Conservation (phyloP, 2,329 filamentous ascomycete species). For the Laburnicola sp. region DNA sequence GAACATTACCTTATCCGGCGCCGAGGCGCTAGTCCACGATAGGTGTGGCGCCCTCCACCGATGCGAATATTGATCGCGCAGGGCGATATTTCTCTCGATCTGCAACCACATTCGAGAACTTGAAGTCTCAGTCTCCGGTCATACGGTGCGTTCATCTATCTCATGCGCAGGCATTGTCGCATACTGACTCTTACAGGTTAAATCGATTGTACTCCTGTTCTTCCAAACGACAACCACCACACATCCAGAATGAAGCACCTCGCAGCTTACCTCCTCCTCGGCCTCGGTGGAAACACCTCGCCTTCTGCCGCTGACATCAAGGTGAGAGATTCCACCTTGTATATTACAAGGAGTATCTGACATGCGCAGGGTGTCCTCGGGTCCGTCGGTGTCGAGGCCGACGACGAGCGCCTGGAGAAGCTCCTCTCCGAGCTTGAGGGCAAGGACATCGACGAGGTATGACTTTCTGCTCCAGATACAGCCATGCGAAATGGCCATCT, state of each 20-base stretch:
- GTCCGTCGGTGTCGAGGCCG: constrained; percentile 93
- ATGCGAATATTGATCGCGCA: constrained; percentile 16
- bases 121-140: constrained; percentile 99
- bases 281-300: constrained; percentile 86
- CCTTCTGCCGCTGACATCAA: constrained; percentile 81
- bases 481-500: constrained; percentile 40
- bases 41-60: constrained; percentile 14
- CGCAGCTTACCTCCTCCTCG: constrained; percentile 97
- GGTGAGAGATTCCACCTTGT: constrained; percentile 17
- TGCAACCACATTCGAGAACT: constrained; percentile 63
- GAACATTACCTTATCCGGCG: constrained; percentile 16
- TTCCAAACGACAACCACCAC: constrained; percentile 25
- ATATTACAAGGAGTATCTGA: neutral
- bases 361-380: constrained; percentile 74
- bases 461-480: constrained; percentile 37
- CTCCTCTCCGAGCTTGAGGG: constrained; percentile 88
- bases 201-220: constrained; percentile 99
- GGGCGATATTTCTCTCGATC: constrained; percentile 35
- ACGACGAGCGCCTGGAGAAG: constrained; percentile 77
- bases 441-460: constrained; percentile 91
- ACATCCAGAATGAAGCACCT: constrained; percentile 95
- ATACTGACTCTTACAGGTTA: constrained; percentile 41
- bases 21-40: constrained; percentile 8
- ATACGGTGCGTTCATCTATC: constrained; percentile 65
- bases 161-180: neutral